Percentiles rank a stretch among this genome's conserved stretches.
Evolutionary conservation across 2,329 filamentous ascomycete genomes (phyloP).

Genomic region (Penicillium sp.): DNA sequence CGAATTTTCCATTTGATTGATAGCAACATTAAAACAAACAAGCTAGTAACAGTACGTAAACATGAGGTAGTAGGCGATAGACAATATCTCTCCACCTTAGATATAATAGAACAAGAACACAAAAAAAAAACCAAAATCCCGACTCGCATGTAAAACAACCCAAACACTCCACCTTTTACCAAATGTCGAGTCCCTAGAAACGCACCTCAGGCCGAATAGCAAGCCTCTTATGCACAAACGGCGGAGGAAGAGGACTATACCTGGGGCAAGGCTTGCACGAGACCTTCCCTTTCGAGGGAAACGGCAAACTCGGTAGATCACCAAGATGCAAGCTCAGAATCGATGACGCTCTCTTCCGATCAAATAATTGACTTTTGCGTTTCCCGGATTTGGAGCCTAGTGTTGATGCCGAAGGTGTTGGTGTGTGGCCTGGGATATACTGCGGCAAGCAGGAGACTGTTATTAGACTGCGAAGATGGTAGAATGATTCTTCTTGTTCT

Average conservation of each 20-base stretch:
- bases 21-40: not conserved
- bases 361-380: not conserved
- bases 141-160: not conserved
- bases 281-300: constrained; percentile 6
- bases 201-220: constrained; percentile 18
- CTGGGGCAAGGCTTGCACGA: constrained; percentile 12
- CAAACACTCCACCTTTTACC: no score
- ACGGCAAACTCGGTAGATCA: constrained; percentile 12
- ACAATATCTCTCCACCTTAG: not conserved
- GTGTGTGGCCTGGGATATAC: not conserved
- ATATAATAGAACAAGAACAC: not conserved
- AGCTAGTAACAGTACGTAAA: not conserved
- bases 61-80: not conserved
- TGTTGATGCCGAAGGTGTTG: constrained; percentile 1
- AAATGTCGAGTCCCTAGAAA: constrained; percentile 7
- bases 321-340: constrained; percentile 18
- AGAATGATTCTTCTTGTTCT: constrained; percentile 18
- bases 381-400: not conserved
- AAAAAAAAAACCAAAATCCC: not conserved
- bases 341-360: constrained; percentile 19
- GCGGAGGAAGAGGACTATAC: constrained; percentile 21
- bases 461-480: constrained; percentile 22
- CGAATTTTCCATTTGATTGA: not conserved
- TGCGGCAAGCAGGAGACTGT: constrained; percentile 15
- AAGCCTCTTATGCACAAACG: constrained; percentile 11